Conservation (phyloP, 1,284 basidiomycete species). For the Malassezia yamatoensis region DNA sequence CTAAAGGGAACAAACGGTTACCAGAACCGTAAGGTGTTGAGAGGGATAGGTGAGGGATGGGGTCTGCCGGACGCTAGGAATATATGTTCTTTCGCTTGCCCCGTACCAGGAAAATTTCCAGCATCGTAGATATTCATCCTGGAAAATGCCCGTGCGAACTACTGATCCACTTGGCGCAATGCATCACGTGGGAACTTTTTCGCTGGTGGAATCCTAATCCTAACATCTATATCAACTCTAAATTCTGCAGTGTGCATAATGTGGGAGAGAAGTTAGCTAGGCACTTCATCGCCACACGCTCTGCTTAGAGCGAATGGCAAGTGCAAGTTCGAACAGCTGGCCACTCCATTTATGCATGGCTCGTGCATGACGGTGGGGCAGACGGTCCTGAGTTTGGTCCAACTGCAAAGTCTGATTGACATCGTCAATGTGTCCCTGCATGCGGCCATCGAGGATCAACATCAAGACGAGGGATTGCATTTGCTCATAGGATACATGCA, state of each 20-base stretch:
- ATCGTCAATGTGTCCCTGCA: constrained; percentile 90
- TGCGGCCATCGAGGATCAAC: constrained; percentile 85
- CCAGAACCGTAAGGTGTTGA: constrained; percentile 14
- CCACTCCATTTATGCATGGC: constrained; percentile 72
- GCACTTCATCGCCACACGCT: constrained; percentile 1
- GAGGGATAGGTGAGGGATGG: not conserved
- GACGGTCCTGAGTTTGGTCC: constrained; percentile 58
- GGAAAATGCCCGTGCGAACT: not conserved
- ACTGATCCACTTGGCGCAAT: not conserved
- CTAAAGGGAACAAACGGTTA: constrained; percentile 6
- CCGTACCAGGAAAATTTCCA: too few species aligned
- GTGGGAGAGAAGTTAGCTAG: not conserved
- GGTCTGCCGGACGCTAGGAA: not conserved
- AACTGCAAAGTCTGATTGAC: constrained; percentile 82
- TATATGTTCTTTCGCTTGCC: not conserved
- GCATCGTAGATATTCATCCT: too few species aligned
- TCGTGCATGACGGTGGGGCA: constrained; percentile 70
- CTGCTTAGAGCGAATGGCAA: constrained; percentile 60
- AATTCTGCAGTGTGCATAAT: not conserved
- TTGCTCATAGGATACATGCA: constrained; percentile 74
- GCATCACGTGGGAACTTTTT: not conserved
- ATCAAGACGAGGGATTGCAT: constrained; percentile 87
- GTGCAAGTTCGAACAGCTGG: constrained; percentile 63
- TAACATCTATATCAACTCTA: constrained; percentile 3
- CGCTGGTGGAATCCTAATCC: not conserved